A percentile compares a stretch with the other conserved stretches of the same genome.
phyloP scores from a whole-genome alignment of 176 grass and related monocot species.

The Zea luxurians region DNA sequence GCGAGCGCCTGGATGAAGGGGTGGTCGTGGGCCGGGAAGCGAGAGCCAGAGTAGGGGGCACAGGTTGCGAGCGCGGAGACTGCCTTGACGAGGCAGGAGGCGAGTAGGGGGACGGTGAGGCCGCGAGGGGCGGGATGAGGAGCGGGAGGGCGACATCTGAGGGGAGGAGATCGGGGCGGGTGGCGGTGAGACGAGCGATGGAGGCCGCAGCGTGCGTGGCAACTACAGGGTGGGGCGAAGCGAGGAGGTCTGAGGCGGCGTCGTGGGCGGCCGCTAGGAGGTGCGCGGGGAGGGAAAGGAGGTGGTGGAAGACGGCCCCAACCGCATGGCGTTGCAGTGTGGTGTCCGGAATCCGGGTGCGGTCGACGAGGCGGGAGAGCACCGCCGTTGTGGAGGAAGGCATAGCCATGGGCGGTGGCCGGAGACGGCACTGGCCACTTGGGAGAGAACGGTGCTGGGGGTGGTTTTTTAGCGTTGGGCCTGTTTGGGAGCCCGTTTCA shows the following conservation, averaged over 20 bases:
- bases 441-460: neutral
- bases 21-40: conserved; percentile 50
- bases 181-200: conserved; percentile 40
- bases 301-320: conserved; percentile 45
- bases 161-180: conserved; percentile 41
- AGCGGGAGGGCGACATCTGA: conserved; percentile 25
- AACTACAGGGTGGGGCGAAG: conserved; percentile 37
- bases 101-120: conserved; percentile 33
- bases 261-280: conserved; percentile 46
- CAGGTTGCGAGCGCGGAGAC: conserved; percentile 43
- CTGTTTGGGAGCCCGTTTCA: neutral
- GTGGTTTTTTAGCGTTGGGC: neutral
- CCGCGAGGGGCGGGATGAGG: conserved; percentile 46
- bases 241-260: conserved; percentile 41
- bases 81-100: conserved; percentile 49
- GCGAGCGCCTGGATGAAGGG: conserved; percentile 64
- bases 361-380: conserved; percentile 41
- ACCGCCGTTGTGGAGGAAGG: conserved; percentile 31
- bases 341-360: conserved; percentile 37
- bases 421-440: conserved; percentile 21
- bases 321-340: conserved; percentile 39
- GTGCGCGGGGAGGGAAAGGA: conserved; percentile 42
- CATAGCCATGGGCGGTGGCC: conserved; percentile 50
- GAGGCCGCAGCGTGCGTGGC: conserved; percentile 27
- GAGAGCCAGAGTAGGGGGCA: conserved; percentile 39